A percentile compares a stretch with the other conserved stretches of the same genome.
phyloP scores from a whole-genome alignment of 805 yeast genomes.

The Candida incommunis region DNA sequence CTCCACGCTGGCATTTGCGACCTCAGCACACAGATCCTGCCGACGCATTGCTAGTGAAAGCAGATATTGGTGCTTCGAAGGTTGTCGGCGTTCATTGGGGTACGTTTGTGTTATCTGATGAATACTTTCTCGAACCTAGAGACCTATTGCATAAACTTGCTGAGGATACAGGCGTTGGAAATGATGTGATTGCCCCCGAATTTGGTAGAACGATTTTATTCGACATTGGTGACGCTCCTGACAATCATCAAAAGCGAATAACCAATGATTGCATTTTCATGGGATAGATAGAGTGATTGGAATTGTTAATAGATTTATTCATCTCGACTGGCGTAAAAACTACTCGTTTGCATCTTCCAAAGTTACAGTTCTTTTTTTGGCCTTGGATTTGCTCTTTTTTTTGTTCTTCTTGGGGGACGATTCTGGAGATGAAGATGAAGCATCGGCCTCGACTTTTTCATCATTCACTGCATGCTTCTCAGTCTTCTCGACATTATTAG shows the following conservation, averaged over 20 bases:
- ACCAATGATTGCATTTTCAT: conserved; percentile 4
- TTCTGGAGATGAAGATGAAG: not conserved
- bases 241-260: conserved; percentile 2
- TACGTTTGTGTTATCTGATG: conserved; percentile 79
- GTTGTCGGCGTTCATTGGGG: conserved; percentile 95
- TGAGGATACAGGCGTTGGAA: conserved; percentile 19
- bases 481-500: not conserved
- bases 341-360: conserved; percentile 5
- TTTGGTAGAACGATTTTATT: conserved; percentile 57
- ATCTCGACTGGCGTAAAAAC: conserved; percentile 3
- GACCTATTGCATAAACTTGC: conserved; percentile 40
- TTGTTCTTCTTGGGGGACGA: not conserved
- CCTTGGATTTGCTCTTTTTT: conserved; percentile 1
- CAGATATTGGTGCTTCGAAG: conserved; percentile 42
- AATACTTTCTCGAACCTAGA: conserved; percentile 77
- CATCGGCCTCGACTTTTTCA: too few relatives aligned
- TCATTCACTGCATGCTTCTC: not conserved
- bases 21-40: conserved; percentile 79
- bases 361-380: conserved; percentile 5
- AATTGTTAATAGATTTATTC: too few relatives aligned
- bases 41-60: conserved; percentile 58
- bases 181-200: conserved; percentile 47
- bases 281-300: conserved; percentile 2
- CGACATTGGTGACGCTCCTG: conserved; percentile 2
- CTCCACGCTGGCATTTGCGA: conserved; percentile 87